Evolutionary conservation across 495 filamentous ascomycete species (phyloP), one percentile per base, ranked within the genome.

Genomic region (Rhizodiscina lignyota): DNA sequence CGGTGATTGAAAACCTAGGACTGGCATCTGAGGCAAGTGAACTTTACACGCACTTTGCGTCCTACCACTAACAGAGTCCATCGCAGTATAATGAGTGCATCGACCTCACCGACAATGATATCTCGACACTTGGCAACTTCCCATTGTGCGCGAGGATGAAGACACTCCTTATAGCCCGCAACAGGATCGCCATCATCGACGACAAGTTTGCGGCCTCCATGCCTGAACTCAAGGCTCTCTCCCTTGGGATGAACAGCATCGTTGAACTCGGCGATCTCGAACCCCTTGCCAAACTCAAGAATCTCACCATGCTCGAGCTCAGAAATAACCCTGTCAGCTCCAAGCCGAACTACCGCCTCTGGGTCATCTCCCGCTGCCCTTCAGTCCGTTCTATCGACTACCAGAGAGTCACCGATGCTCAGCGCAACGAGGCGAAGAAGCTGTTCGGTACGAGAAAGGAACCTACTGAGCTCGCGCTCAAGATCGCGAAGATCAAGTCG

Each of bases 71-170:
- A 32, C 30, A 13, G 6, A 8, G 6, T 21, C 5, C 18, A 28
- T 8, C 29, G 18, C 50, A 77, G 69, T 69, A 77, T 41, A 84
- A 93, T 69, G 89, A 96, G 63, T 71, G 77, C 32, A 91, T 99
- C 61, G 89, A 99, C 58, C 75, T 99, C 50, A 94, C 91, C 50
- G 89, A 99, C 62, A 99, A 99, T 58, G 85, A 96, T 57, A 83
- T 99, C 52, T 72, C 79, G 34, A 60, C 74, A 22, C 69, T 99
- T 35, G 73, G 72, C 36, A 96, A 94, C 62, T 92, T 99, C 61
- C 89, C 89, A n/a, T 71, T 89, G 36, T 85, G 78, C 27, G 86
- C 83, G 24, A 79, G 91, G 30, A 62, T 96, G 40, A 72, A 66
- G 32, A 87, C 82, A 5, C 77, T 99, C 19, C 72, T 96, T 18